Base-by-base conservation (phyloP, 768 basidiomycete species). In the Hypholoma fasciculare region DNA sequence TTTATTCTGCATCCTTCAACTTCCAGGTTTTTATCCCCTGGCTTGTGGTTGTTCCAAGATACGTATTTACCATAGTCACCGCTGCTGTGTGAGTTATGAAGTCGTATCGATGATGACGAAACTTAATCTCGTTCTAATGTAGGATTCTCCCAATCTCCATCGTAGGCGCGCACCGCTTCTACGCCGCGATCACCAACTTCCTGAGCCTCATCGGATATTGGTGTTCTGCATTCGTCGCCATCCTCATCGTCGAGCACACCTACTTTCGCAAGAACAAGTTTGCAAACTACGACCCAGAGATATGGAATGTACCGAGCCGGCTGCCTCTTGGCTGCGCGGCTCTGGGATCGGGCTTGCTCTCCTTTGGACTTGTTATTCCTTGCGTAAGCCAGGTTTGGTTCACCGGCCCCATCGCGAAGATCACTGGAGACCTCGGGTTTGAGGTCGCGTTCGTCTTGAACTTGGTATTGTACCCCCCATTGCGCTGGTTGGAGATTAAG, bases 341-440 rank as follows among this genome's bases (percentile, higher is more conserved):
- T 13, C 59, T 92, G 4, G 71, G 71, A 0, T 83, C 91, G 2
- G 76, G 73, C 5, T 43, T 82, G 0, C 67, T 81, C 46, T 80
- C 85, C 2, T 85, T 88, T 54, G 84, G 74, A 11, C 74, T 91
- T 7, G 72, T 88, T 12, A 73, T 93, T 11, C 85, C 89, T 3
- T 81, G 78, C 58, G 92, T 94, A 84, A 72, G 83, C 60, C 90
- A 94, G 70, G 83, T 83, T 36, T 94, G 89, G 90, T 94, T 83
- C 65, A 76, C 78, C 1, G 92, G 92, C 1, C 90, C 90, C 3
- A 86, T 93, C 48, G 92, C 86, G 7, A 68, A 74, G 62, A 76
- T 61, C 16, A 79, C 89, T 13, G 92, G 92, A 0, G 92, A 94
- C 71, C 85, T 94, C 55, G 92, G 90, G n/a, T 91, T 94, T 60